phyloP scores from a whole-genome alignment of 1,284 basidiomycete genomes.

The Ustilago esculenta region DNA sequence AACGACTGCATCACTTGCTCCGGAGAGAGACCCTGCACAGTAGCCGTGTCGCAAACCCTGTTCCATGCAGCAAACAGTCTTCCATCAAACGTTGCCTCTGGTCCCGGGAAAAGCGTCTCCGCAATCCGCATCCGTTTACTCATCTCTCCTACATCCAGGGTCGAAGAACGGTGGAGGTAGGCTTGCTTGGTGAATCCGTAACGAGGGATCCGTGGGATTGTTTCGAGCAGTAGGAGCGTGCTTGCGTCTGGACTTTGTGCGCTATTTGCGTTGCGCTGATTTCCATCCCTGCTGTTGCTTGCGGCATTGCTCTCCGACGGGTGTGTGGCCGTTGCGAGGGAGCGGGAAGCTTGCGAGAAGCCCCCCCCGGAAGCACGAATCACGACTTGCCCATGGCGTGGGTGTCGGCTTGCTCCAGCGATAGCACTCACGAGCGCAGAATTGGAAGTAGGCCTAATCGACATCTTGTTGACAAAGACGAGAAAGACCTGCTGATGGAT shows the following conservation, averaged over 20 bases:
- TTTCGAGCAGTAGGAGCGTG: conserved; percentile 7
- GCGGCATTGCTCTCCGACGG: not conserved
- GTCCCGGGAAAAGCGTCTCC: conserved; percentile 30
- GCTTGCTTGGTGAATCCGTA: conserved; percentile 28
- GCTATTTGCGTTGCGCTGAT: no score
- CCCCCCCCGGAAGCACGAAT: no score
- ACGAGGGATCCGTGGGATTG: conserved; percentile 4
- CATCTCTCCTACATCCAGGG: no score
- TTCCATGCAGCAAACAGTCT: conserved; percentile 25
- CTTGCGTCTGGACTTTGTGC: conserved; percentile 14
- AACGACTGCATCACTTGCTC: not conserved
- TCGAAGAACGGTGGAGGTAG: conserved; percentile 1
- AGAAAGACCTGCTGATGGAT: no score
- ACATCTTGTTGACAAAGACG: no score
- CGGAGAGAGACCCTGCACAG: not conserved
- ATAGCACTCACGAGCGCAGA: no score
- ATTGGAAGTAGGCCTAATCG: no score
- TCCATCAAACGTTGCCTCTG: conserved; percentile 1
- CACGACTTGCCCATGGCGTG: no score
- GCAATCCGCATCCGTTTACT: conserved; percentile 3
- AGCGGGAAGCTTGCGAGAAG: not conserved
- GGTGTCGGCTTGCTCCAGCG: no score
- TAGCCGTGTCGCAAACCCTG: conserved; percentile 7
- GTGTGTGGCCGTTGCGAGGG: not conserved
- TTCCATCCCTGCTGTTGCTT: not conserved